Conservation (phyloP, 73 alveolate species). For the Paramecium caudatum region DNA sequence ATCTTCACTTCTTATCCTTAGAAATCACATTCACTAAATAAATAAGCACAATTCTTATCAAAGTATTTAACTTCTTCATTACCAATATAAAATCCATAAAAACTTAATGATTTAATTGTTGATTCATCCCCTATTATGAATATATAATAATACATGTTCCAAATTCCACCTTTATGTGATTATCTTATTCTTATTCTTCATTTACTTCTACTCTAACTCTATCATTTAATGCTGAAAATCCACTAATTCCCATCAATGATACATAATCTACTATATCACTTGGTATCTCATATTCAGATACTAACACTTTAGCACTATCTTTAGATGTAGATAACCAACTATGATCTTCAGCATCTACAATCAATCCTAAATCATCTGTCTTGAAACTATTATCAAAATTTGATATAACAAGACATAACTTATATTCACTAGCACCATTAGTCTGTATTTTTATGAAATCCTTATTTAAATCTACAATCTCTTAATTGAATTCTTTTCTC, state of each 20-base stretch:
- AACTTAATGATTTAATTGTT: slow-evolving; percentile 7
- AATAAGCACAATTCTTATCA: slow-evolving; percentile 57
- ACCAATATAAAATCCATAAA: slow-evolving; percentile 7
- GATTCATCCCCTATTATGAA: slow-evolving; percentile 62
- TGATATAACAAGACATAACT: slow-evolving; percentile 14
- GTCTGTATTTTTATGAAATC: background rate
- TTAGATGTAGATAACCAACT: slow-evolving; percentile 20
- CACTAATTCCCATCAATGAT: slow-evolving; percentile 18
- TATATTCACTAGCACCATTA: background rate
- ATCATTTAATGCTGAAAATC: background rate
- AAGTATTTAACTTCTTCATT: slow-evolving; percentile 35
- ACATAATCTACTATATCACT: slow-evolving; percentile 57
- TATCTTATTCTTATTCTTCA: slow-evolving; percentile 19
- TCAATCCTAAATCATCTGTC: slow-evolving; percentile 24
- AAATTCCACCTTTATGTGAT: slow-evolving; percentile 3
- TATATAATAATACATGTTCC: slow-evolving; percentile 50
- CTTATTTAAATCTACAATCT: slow-evolving; percentile 9
- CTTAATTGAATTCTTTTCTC: slow-evolving; percentile 39
- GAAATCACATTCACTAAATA: slow-evolving; percentile 53
- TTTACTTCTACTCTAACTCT: slow-evolving; percentile 26
- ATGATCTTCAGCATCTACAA: slow-evolving; percentile 23
- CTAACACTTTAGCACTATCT: background rate
- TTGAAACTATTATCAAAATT: slow-evolving; percentile 38
- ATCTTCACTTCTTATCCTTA: slow-evolving; percentile 47
- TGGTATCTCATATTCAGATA: background rate